These are phyloP conservation scores for Arxiozyma bovina DNA, from an alignment of 1,139 yeast genomes.

Conservation along the genomic window DNA sequence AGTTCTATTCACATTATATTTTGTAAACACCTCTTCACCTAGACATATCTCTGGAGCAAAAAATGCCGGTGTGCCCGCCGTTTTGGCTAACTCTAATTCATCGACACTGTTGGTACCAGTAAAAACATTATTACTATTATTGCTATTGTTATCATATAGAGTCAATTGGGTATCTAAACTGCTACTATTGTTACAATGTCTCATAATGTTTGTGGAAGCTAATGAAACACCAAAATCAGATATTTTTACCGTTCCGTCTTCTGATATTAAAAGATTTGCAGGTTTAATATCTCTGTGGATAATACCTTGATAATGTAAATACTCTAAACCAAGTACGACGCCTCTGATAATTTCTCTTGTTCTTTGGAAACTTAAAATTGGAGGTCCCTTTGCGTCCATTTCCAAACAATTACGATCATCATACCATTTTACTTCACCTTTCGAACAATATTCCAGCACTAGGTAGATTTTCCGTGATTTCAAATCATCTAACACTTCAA, in stretches of 20 bases:
- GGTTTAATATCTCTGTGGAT: conserved; percentile 97
- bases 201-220: conserved; percentile 43
- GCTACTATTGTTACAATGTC: conserved; percentile 2
- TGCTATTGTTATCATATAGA: conserved; percentile 27
- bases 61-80: conserved; percentile 87
- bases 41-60: conserved; percentile 16
- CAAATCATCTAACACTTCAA: conserved; percentile 85
- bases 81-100: conserved; percentile 78
- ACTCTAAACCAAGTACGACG: conserved; percentile 82
- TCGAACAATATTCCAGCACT: conserved; percentile 83
- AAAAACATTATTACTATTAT: conserved; percentile 34
- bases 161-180: conserved; percentile 10
- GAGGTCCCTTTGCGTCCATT: conserved; percentile 46
- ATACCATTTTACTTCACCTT: conserved; percentile 86
- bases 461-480: conserved; percentile 78
- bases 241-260: conserved; percentile 73
- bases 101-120: conserved; percentile 34
- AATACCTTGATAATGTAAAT: conserved; percentile 85
- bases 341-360: conserved; percentile 72
- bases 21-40: conserved; percentile 13
- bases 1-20: conserved; percentile 19
- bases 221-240: conserved; percentile 96
- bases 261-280: conserved; percentile 73
- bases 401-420: conserved; percentile 26
- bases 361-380: conserved; percentile 56